Evolutionary conservation across 176 grass and related monocot species (phyloP), one percentile per base, ranked within the genome.

Genomic region (Coix lacrymajobi): DNA sequence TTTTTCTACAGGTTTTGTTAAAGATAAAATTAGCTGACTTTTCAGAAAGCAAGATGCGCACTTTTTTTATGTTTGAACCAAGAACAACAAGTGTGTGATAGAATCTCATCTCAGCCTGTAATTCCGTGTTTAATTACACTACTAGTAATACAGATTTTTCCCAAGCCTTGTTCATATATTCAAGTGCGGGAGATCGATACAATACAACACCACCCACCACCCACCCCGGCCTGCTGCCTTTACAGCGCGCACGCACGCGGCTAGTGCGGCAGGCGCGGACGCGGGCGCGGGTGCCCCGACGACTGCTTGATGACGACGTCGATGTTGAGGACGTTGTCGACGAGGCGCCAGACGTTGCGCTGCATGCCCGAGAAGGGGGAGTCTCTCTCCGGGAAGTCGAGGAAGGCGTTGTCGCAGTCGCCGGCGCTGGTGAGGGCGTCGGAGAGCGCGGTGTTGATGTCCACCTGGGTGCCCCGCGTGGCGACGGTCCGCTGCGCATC

Each of bases 371-470:
- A 29, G 88, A 82, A 72, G 0, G 77, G 83, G 72, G n/a, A n/a
- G n/a, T n/a, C n/a, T 54, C 51, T 1, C 2, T 29, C 66, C 54
- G 66, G 66, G 24, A 73, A 66, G 72, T 85, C 83, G 7, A n/a
- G 15, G 65, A 78, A 89, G 15, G 34, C 73, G 83, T 71, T 37
- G 33, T 43, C 44, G 87, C 87, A 86, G 72, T 82, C 78, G 44
- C 0, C 6, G 56, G 83, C 65, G 83, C 28, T 41, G 5, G 83
- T 86, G 78, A 37, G 6, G 2, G 70, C 88, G 51, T 1, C 0
- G 16, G 78, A 31, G 11, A 72, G 34, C 65, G 57, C 4, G 15
- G 0, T 2, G 43, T 78, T 24, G 44, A 89, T 26, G 43, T 8
- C 49, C 22, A 1, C 7, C 22, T 19, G 6, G 19, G 34, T 29